Evolutionary conservation across 106 monocot species (phyloP).

Genomic region (Dioscorea zingiberensis): DNA sequence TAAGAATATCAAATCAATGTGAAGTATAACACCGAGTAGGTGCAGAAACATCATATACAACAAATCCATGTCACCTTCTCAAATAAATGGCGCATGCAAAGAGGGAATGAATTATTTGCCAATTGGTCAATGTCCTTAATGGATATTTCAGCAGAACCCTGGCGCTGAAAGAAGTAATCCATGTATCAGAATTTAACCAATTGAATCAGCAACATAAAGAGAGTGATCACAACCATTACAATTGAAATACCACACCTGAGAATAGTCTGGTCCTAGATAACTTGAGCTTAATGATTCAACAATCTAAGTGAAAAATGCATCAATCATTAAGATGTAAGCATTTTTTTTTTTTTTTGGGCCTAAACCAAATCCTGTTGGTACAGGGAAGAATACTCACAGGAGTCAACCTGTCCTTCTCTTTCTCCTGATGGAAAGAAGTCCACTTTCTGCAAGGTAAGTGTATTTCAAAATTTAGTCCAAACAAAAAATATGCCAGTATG

Average conservation of each 20-base stretch:
- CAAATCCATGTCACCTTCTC: slow-evolving; percentile 47
- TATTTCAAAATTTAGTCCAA: not conserved
- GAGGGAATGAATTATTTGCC: slow-evolving; percentile 77
- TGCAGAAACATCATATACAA: not conserved
- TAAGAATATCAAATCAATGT: not conserved
- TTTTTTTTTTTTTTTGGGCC: no score
- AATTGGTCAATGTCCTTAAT: slow-evolving; percentile 79
- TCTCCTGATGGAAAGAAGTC: slow-evolving; percentile 64
- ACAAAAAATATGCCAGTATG: no score
- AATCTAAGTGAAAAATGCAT: slow-evolving; percentile 39
- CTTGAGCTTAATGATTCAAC: slow-evolving; percentile 77
- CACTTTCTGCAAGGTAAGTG: slow-evolving; percentile 48
- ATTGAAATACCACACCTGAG: slow-evolving; percentile 53
- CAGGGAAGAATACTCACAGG: slow-evolving; percentile 57
- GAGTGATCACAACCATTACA: not conserved
- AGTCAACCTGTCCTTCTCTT: slow-evolving; percentile 79
- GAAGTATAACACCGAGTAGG: not conserved
- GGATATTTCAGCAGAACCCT: slow-evolving; percentile 57
- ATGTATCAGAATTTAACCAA: not conserved
- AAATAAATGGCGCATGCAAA: slow-evolving; percentile 97
- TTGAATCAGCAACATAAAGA: not conserved
- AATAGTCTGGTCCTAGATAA: slow-evolving; percentile 93
- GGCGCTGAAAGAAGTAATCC: slow-evolving; percentile 40
- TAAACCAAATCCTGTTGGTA: not conserved
- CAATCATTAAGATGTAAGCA: not conserved